phyloP scores from a whole-genome alignment of 2,329 filamentous ascomycete species.

The Coniochaeta sp. region DNA sequence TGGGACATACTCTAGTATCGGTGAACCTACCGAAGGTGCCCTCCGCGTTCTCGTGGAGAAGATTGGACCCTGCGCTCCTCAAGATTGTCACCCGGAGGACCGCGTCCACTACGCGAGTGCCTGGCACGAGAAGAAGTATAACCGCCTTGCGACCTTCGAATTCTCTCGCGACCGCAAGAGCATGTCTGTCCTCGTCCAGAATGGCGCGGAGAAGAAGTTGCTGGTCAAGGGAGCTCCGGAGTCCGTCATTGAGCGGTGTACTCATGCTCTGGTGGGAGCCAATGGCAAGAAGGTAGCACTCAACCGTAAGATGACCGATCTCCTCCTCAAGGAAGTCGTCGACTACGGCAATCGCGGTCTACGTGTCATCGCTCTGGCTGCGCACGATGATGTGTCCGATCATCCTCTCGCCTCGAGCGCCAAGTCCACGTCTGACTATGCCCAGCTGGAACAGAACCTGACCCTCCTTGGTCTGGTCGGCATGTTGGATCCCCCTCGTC shows the following conservation, averaged over 20 bases:
- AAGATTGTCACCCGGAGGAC: conserved; percentile 44
- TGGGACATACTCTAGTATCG: conserved; percentile 70
- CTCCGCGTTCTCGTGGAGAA: conserved; percentile 89
- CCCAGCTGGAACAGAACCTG: conserved; percentile 84
- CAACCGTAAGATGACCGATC: conserved; percentile 56
- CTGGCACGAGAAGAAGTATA: conserved; percentile 70
- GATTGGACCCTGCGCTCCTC: conserved; percentile 70
- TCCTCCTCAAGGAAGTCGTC: conserved; percentile 72
- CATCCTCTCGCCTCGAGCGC: conserved; percentile 66
- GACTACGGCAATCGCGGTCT: conserved; percentile 89
- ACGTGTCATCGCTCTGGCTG: conserved; percentile 89
- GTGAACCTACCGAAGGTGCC: conserved; percentile 92
- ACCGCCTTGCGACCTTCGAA: conserved; percentile 80
- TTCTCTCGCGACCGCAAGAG: conserved; percentile 98
- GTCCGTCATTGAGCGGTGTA: conserved; percentile 87
- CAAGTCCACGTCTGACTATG: conserved; percentile 77
- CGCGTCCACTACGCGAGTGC: conserved; percentile 75
- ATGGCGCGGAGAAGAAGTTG: conserved; percentile 64
- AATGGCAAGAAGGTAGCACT: conserved; percentile 72
- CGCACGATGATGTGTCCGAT: conserved; percentile 65
- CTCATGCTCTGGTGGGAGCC: conserved; percentile 68
- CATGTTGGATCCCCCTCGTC: conserved; percentile 94
- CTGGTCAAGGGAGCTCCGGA: conserved; percentile 96
- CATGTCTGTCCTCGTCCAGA: conserved; percentile 89
- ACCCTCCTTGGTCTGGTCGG: conserved; percentile 89